These are phyloP conservation scores for Oidiodendron maius DNA, from an alignment of 495 filamentous ascomycete genomes.

Conservation along the genomic window DNA sequence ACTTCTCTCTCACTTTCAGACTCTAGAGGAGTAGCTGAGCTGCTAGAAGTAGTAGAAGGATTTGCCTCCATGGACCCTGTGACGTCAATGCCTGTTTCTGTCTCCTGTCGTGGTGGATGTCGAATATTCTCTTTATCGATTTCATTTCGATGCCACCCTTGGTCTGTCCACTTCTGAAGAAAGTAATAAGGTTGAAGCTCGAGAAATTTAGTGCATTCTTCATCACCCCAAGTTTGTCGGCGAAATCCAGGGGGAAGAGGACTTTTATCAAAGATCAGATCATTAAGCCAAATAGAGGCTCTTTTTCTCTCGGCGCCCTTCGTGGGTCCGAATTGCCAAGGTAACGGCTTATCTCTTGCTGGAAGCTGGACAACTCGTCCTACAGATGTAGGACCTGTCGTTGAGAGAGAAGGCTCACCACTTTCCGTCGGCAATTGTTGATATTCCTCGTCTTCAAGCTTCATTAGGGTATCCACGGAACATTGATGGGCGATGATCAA, in stretches of 20 bases:
- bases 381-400: neutral
- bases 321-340: neutral
- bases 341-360: neutral
- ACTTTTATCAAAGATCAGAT: conserved; percentile 4
- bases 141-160: no score
- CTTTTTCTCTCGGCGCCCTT: neutral
- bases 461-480: conserved; percentile 3
- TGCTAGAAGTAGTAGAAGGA: neutral
- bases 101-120: no score
- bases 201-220: neutral
- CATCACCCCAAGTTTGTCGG: conserved; percentile 4
- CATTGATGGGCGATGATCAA: conserved; percentile 11
- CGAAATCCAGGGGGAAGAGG: conserved; percentile 4
- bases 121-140: no score
- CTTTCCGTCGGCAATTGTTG: neutral
- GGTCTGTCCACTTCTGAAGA: conserved; percentile 8
- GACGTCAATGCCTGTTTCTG: neutral
- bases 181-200: neutral
- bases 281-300: conserved; percentile 6
- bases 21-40: neutral
- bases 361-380: neutral
- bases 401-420: neutral
- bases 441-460: conserved; percentile 3
- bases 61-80: neutral
- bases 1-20: conserved; percentile 24